Evolutionary conservation across 352 stramenopile genomes (phyloP).

Genomic region (Globisporangium nunn): DNA sequence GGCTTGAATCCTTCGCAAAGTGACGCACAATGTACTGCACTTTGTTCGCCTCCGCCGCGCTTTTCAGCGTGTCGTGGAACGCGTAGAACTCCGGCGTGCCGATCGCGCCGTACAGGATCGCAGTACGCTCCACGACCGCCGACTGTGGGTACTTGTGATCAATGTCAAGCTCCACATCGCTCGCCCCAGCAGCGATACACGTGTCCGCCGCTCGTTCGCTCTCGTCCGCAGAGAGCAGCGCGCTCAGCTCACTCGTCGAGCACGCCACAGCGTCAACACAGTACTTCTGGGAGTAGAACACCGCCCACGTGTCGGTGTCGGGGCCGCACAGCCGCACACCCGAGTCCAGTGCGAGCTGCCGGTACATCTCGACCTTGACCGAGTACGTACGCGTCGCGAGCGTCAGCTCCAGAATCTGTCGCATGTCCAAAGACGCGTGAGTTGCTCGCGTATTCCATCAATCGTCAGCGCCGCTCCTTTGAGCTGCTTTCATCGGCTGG

Average conservation of each 20-base stretch:
- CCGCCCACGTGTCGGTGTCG: constrained; percentile 51
- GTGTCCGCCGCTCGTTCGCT: constrained; percentile 20
- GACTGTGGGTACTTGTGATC: constrained; percentile 71
- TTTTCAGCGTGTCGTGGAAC: constrained; percentile 64
- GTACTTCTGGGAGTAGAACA: constrained; percentile 59
- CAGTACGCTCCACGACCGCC: constrained; percentile 25
- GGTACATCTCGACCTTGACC: constrained; percentile 79
- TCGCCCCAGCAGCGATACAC: constrained; percentile 55
- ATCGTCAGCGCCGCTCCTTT: neutral
- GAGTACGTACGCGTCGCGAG: constrained; percentile 73
- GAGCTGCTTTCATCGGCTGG: neutral
- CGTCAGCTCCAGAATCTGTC: constrained; percentile 70
- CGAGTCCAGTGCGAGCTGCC: constrained; percentile 75
- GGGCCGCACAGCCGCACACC: constrained; percentile 42
- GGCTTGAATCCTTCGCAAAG: constrained; percentile 49
- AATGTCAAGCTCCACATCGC: constrained; percentile 56
- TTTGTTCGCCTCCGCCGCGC: constrained; percentile 40
- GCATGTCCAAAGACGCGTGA: constrained; percentile 10
- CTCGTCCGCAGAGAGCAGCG: constrained; percentile 12
- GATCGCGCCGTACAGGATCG: constrained; percentile 82
- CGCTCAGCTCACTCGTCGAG: constrained; percentile 36
- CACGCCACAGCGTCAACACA: constrained; percentile 67
- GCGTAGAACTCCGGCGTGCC: constrained; percentile 54
- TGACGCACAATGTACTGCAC: constrained; percentile 84
- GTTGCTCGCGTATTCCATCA: neutral